These are phyloP conservation scores for Penicillium verhagenii DNA, from an alignment of 495 filamentous ascomycete species.

Conservation along the genomic window DNA sequence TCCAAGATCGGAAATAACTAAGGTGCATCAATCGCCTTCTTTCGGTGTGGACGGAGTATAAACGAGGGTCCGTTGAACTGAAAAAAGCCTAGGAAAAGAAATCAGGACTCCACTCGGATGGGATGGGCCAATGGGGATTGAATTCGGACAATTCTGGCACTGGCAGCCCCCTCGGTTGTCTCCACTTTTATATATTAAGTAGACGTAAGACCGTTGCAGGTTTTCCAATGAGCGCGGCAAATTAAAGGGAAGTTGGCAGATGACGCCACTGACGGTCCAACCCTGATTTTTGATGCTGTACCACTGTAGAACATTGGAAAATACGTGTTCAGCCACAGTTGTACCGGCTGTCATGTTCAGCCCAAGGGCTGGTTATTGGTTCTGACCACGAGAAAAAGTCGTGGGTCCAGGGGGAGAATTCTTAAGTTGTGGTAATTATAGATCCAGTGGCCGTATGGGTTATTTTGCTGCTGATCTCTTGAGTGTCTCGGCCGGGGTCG, in stretches of 20 bases:
- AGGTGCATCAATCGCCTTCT: neutral
- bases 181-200: constrained; percentile 28
- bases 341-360: constrained; percentile 1
- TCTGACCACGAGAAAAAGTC: constrained; percentile 3
- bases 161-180: constrained; percentile 2
- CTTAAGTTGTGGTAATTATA: no score
- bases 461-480: no score
- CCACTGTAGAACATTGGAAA: neutral
- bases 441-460: neutral
- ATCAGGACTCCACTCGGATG: neutral
- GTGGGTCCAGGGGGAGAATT: constrained; percentile 11
- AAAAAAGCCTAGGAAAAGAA: neutral
- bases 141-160: constrained; percentile 11
- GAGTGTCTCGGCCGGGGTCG: neutral
- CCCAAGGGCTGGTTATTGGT: no score
- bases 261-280: constrained; percentile 23
- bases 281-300: constrained; percentile 4
- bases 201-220: constrained; percentile 21
- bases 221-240: neutral
- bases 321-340: constrained; percentile 1
- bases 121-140: constrained; percentile 14
- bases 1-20: neutral
- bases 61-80: neutral
- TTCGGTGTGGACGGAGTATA: neutral
- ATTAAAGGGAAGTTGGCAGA: constrained; percentile 1